Base-by-base conservation (phyloP, 176 grass and related monocot genomes). In the barley (Hordeum vulgare) region DNA sequence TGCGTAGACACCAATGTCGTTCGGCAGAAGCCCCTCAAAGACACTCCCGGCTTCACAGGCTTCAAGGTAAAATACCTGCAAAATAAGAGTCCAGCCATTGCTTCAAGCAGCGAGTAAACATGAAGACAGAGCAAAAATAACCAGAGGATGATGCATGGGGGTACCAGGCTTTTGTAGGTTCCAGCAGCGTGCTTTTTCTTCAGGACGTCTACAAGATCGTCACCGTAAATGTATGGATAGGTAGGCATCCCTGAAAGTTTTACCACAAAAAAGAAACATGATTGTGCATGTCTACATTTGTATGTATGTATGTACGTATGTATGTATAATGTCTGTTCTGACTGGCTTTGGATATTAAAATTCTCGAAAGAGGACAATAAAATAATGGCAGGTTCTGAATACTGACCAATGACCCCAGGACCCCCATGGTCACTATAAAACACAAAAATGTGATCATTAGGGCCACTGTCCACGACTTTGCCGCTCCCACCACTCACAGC, bases 1-100 rank as follows among this genome's bases (percentile, higher is more conserved):
- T n/a, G 95, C 95, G 5, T 94, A 97, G 49, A 97, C 87, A 47
- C 92, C 89, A 67, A 94, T 94, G 56, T 88, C 71, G 68, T 93
- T 63, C 3, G 95, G 92, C 56, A 97, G 65, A 77, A 97, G 71
- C 11, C 95, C 95, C 75, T 94, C 90, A 66, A 97, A 97, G 68
- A 97, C 89, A 75, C 95, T 97, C 15, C 95, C 95, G 11, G 95
- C 89, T 89, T 97, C 95, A 66, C 92, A 97, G 27, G 95, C 95
- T 89, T 97, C 95, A 63, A 97, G 90, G 73, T 97, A 97, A 75
- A 97, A 97, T 11, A 97, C 92, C 95, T 97, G 71, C 51, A 73
- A 74, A 64, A 63, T 49, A 51, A 78, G 65, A 59, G 23, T 87
- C 59, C 84, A 72, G 69, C 18, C 65, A 77, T 73, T 81, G 14